Base-by-base conservation (phyloP, 768 basidiomycete genomes). In the Cystobasidium onofrii region DNA sequence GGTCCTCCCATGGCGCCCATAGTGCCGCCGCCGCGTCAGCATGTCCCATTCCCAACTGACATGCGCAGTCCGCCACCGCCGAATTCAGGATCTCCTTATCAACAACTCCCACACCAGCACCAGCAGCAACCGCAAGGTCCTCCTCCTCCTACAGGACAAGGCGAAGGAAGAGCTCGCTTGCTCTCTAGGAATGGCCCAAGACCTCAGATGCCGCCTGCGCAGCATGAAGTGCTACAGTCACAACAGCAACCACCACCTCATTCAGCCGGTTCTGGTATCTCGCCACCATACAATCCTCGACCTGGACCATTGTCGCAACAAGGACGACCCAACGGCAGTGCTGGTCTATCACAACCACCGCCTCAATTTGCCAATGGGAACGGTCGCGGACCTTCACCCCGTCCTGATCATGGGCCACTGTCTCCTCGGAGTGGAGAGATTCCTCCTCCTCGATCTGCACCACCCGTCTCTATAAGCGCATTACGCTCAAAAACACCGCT, bases 71-170 rank as follows among this genome's bases (percentile, higher is more conserved):
- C 46, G 9, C 46, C 46, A 7, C n/a, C 46, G 46, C 15, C 46
- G 36, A 27, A 3, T 4, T 9, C 7, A 39, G 60, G 10, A 6
- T 9, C 63, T 20, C 63, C 27, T 39, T 27, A 64, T 12, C 33
- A 7, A 29, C 66, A 44, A 43, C 10, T 17, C 10, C 66, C 41
- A 9, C 66, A 17, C 9, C 66, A 25, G 18, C 66, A 46, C 7
- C 66, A 69, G 23, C 66, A 69, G 41, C 66, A 7, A 13, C 46
- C 39, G 29, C 64, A 66, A 27, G 27, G 64, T 66, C 64, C 34
- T 17, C 64, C 64, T 66, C 66, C 39, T 27, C 46, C 39, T 41
- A 17, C 46, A 12, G 23, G 23, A 29, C 65, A 43, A 29, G 27
- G 29, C 27, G 65, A 43, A 20, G 41, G 23, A 4, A 34, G 65